phyloP scores from a whole-genome alignment of 352 stramenopile species.

The Pythium sp. region DNA sequence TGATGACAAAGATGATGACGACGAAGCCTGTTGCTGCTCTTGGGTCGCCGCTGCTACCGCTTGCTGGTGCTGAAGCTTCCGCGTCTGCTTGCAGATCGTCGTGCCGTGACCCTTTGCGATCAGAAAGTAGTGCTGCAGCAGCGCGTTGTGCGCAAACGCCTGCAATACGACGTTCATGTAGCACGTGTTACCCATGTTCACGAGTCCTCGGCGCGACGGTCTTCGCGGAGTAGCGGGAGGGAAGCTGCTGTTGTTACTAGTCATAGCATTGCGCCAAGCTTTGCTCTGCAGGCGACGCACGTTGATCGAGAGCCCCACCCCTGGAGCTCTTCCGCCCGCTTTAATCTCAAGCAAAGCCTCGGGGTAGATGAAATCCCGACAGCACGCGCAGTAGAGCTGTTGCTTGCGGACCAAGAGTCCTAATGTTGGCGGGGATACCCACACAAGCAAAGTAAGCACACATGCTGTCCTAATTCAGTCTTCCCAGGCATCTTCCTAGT shows the following conservation, averaged over 20 bases:
- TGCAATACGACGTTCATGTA: conserved; percentile 84
- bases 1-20: not conserved
- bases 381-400: conserved; percentile 58
- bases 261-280: conserved; percentile 18
- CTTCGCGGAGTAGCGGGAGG: conserved; percentile 14
- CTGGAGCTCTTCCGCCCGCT: not conserved
- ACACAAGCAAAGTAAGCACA: not conserved
- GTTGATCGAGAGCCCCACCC: not conserved
- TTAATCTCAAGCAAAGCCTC: conserved; percentile 12
- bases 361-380: conserved; percentile 64
- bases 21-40: not conserved
- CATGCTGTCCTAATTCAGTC: not conserved
- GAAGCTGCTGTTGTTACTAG: conserved; percentile 16
- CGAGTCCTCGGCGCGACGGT: conserved; percentile 45
- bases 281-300: not conserved
- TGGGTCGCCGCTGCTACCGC: no score
- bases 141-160: conserved; percentile 60
- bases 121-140: conserved; percentile 74
- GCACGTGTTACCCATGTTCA: conserved; percentile 87
- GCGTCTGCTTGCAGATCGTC: conserved; percentile 56
- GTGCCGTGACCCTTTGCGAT: conserved; percentile 57
- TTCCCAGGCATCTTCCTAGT: not conserved
- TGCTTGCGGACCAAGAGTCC: conserved; percentile 41
- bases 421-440: conserved; percentile 10
- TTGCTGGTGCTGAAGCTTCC: conserved; percentile 23